Percentiles rank a stretch among this genome's conserved stretches.
These are phyloP conservation scores for Yamadazyma kitorensis DNA, from an alignment of 805 yeast species.

Conservation along the genomic window DNA sequence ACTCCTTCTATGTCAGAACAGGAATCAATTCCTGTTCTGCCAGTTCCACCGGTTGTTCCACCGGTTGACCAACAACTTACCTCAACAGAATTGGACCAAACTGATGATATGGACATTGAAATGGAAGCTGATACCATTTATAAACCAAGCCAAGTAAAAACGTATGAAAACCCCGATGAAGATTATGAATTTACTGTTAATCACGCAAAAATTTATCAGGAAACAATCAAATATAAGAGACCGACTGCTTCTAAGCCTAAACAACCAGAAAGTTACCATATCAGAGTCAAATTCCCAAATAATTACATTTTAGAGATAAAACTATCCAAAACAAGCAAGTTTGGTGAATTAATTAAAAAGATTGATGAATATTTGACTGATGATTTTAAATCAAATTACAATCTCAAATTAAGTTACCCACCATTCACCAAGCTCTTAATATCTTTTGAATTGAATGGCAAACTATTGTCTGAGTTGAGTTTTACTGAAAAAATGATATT, in stretches of 20 bases:
- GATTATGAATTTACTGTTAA: conserved; percentile 39
- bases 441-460: conserved; percentile 27
- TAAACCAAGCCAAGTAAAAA: conserved; percentile 9
- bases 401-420: conserved; percentile 34
- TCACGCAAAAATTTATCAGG: conserved; percentile 38
- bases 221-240: conserved; percentile 22
- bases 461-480: conserved; percentile 22
- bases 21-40: background rate
- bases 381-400: conserved; percentile 26
- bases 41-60: no score
- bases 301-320: conserved; percentile 32
- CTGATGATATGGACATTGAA: conserved; percentile 2
- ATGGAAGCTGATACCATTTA: conserved; percentile 7
- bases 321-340: conserved; percentile 25
- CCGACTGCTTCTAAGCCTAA: conserved; percentile 3
- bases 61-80: no score
- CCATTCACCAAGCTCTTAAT: conserved; percentile 31
- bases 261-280: conserved; percentile 24
- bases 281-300: conserved; percentile 40
- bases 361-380: conserved; percentile 32
- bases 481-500: conserved; percentile 28
- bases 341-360: conserved; percentile 36
- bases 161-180: conserved; percentile 40
- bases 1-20: background rate
- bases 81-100: background rate